Percentiles rank a stretch among this genome's conserved stretches.
These are phyloP conservation scores for Bisporella sp. DNA, from an alignment of 2,329 filamentous ascomycete species.

Conservation along the genomic window DNA sequence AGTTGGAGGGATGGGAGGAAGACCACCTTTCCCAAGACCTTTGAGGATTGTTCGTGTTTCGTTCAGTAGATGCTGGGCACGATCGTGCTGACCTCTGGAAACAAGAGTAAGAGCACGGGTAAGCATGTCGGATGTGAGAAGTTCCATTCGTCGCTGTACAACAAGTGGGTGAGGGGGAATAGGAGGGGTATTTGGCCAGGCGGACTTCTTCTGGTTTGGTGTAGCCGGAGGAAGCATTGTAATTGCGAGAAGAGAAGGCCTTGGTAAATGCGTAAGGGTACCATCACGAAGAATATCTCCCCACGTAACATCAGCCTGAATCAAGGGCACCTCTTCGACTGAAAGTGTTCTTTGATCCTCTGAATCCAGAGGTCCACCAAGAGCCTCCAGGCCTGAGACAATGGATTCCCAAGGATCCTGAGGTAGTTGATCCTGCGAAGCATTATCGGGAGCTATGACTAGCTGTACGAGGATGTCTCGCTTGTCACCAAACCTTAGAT, in stretches of 20 bases:
- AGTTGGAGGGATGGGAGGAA: constrained; percentile 76
- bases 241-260: constrained; percentile 87
- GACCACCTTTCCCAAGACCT: constrained; percentile 87
- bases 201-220: constrained; percentile 54
- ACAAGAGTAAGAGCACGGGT: constrained; percentile 87
- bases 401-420: constrained; percentile 97
- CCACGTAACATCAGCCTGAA: constrained; percentile 91
- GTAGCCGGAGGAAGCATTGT: constrained; percentile 74
- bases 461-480: constrained; percentile 88
- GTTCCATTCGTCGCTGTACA: constrained; percentile 94
- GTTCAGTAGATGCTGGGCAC: constrained; percentile 82
- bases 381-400: constrained; percentile 87
- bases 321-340: constrained; percentile 88
- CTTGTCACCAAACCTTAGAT: constrained; percentile 94
- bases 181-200: constrained; percentile 61
- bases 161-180: constrained; percentile 94
- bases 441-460: constrained; percentile 81
- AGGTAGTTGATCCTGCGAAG: constrained; percentile 71
- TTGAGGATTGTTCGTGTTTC: constrained; percentile 95
- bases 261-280: constrained; percentile 74
- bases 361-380: constrained; percentile 79
- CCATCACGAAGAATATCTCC: constrained; percentile 90
- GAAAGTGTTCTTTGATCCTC: constrained; percentile 79
- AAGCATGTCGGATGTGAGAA: constrained; percentile 96
- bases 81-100: constrained; percentile 84